Evolutionary conservation across 352 stramenopile genomes (phyloP).

Genomic region (Phytopythium montanum): DNA sequence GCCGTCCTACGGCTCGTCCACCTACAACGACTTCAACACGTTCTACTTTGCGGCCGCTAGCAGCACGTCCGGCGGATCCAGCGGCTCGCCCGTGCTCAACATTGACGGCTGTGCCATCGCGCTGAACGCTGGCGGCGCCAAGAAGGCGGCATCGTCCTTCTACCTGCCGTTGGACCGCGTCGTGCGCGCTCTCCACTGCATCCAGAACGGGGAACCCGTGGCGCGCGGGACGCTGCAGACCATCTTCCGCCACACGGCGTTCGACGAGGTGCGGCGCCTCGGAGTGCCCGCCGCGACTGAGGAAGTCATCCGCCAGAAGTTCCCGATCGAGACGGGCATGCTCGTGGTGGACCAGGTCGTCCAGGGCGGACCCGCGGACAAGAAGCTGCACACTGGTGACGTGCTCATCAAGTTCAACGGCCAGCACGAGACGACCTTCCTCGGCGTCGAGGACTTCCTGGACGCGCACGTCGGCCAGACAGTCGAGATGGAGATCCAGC

Average conservation of each 20-base stretch:
- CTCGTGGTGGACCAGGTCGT: conserved; percentile 89
- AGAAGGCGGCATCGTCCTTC: conserved; percentile 86
- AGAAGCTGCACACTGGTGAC: conserved; percentile 80
- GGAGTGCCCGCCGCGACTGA: conserved; percentile 72
- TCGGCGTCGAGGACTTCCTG: conserved; percentile 74
- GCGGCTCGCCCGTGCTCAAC: conserved; percentile 87
- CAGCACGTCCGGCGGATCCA: conserved; percentile 87
- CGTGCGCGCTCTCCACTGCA: conserved; percentile 66
- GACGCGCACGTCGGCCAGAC: conserved; percentile 66
- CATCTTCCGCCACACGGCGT: conserved; percentile 88
- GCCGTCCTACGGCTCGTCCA: conserved; percentile 80
- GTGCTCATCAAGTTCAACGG: conserved; percentile 82
- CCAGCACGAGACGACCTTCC: conserved; percentile 76
- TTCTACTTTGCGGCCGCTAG: conserved; percentile 91
- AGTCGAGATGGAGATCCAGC: conserved; percentile 71
- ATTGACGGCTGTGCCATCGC: conserved; percentile 87
- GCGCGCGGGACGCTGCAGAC: conserved; percentile 83
- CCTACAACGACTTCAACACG: conserved; percentile 93
- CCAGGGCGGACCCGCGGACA: conserved; percentile 66
- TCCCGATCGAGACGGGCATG: conserved; percentile 86
- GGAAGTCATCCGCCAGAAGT: conserved; percentile 55
- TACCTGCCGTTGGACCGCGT: conserved; percentile 89
- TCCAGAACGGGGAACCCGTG: conserved; percentile 53
- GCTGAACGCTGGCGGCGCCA: conserved; percentile 89
- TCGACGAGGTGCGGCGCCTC: conserved; percentile 86